Evolutionary conservation across 1,139 yeast species (phyloP).

Genomic region (Taiozyma onychis): DNA sequence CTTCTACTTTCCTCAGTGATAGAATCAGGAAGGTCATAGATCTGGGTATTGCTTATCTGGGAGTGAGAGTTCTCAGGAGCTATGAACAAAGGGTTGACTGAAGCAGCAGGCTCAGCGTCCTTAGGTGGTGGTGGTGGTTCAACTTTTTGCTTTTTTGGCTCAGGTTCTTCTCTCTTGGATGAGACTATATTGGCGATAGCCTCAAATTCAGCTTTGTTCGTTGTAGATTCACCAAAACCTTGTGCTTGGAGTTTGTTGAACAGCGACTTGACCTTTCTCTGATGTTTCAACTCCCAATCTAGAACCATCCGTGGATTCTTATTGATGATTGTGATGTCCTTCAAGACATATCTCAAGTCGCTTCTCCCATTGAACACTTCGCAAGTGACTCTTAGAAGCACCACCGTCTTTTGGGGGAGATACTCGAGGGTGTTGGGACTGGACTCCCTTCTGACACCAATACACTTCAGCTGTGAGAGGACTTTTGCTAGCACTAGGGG

Average conservation of each 20-base stretch:
- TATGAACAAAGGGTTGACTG: slow-evolving; percentile 1
- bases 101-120: not conserved
- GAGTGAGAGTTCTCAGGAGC: slow-evolving; percentile 2
- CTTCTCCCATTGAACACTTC: slow-evolving; percentile 5
- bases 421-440: not conserved
- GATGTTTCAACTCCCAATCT: slow-evolving; percentile 1
- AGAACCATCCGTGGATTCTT: slow-evolving; percentile 3
- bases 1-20: not conserved
- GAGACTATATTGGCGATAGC: slow-evolving; percentile 2
- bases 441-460: not conserved
- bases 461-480: not conserved
- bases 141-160: not conserved
- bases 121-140: not conserved
- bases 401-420: not conserved
- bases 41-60: slow-evolving; percentile 1
- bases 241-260: not conserved
- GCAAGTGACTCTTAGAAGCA: not conserved
- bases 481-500: not conserved
- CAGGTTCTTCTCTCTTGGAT: not conserved
- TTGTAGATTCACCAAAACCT: not conserved
- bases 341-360: slow-evolving; percentile 2
- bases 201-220: slow-evolving; percentile 3
- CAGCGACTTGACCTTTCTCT: slow-evolving; percentile 5
- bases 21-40: not conserved
- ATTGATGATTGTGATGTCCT: slow-evolving; percentile 6